Evolutionary conservation across 2,329 filamentous ascomycete genomes (phyloP).

Genomic region (Cytospora paraplurivora): DNA sequence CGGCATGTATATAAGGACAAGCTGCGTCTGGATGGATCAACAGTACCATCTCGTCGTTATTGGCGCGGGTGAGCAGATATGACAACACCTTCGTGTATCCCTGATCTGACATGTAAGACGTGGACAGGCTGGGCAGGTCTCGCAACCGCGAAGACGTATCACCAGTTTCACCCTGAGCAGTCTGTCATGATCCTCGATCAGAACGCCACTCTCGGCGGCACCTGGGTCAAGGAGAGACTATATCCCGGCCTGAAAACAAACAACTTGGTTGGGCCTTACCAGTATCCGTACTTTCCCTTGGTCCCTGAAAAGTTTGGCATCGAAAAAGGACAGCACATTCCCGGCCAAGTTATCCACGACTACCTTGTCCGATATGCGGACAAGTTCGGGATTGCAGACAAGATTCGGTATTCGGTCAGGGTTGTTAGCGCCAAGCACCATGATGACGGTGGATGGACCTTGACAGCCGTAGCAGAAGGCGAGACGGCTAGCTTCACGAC

Average conservation of each 20-base stretch:
- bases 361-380: constrained; percentile 51
- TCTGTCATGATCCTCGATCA: constrained; percentile 61
- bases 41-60: constrained; percentile 37
- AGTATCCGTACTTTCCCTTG: constrained; percentile 76
- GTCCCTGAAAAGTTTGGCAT: constrained; percentile 53
- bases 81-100: background rate
- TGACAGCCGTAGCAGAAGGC: constrained; percentile 37
- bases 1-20: background rate
- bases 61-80: constrained; percentile 41
- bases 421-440: constrained; percentile 48
- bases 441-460: constrained; percentile 45
- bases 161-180: constrained; percentile 58
- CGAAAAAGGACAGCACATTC: constrained; percentile 49
- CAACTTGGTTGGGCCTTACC: constrained; percentile 72
- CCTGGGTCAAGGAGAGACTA: constrained; percentile 68
- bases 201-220: constrained; percentile 62
- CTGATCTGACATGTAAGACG: background rate
- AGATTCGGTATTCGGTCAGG: constrained; percentile 44
- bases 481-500: constrained; percentile 39
- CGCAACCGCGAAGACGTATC: constrained; percentile 62
- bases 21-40: background rate
- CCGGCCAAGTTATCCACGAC: constrained; percentile 48
- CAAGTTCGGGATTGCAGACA: constrained; percentile 44
- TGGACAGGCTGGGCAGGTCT: constrained; percentile 56
- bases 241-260: constrained; percentile 73